Percentiles rank a stretch among this genome's conserved stretches.
phyloP scores from a whole-genome alignment of 257 asterid species.

The Euphrasia confusa region DNA sequence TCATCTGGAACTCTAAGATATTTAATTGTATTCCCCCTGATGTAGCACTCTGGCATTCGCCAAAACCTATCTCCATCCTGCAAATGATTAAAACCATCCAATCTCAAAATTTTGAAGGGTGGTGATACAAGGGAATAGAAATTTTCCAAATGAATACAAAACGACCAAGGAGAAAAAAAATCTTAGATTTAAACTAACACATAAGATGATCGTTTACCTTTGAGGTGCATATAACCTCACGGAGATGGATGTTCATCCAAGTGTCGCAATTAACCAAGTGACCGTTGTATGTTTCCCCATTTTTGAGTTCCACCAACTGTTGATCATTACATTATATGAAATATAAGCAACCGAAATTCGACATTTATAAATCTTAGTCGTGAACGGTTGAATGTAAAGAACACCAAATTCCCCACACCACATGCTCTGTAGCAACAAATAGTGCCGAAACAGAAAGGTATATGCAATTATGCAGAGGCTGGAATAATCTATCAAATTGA shows the following conservation, averaged over 20 bases:
- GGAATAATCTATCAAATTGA: background rate
- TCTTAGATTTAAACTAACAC: too few relatives aligned
- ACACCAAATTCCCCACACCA: background rate
- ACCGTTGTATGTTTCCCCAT: conserved; percentile 96
- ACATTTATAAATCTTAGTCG: background rate
- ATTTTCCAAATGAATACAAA: background rate
- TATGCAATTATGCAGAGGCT: background rate
- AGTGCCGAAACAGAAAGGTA: background rate
- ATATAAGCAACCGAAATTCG: background rate
- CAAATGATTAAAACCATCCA: conserved; percentile 20
- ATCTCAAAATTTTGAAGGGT: conserved; percentile 8
- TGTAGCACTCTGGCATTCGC: conserved; percentile 98
- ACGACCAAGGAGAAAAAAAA: too few relatives aligned
- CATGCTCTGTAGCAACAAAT: background rate
- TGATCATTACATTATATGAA: conserved; percentile 1
- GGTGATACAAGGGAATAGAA: background rate
- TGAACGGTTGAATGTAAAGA: background rate
- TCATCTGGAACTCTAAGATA: conserved; percentile 95
- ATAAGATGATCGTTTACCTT: conserved; percentile 41
- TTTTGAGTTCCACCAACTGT: conserved; percentile 92
- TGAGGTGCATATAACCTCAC: conserved; percentile 96
- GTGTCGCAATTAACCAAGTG: conserved; percentile 95
- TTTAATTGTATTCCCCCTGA: conserved; percentile 60
- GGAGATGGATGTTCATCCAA: conserved; percentile 99
- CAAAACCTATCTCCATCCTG: conserved; percentile 98